Percentiles rank a stretch among this genome's conserved stretches.
Evolutionary conservation across 495 filamentous ascomycete genomes (phyloP).

Genomic region (Parathielavia hyrcaniae): DNA sequence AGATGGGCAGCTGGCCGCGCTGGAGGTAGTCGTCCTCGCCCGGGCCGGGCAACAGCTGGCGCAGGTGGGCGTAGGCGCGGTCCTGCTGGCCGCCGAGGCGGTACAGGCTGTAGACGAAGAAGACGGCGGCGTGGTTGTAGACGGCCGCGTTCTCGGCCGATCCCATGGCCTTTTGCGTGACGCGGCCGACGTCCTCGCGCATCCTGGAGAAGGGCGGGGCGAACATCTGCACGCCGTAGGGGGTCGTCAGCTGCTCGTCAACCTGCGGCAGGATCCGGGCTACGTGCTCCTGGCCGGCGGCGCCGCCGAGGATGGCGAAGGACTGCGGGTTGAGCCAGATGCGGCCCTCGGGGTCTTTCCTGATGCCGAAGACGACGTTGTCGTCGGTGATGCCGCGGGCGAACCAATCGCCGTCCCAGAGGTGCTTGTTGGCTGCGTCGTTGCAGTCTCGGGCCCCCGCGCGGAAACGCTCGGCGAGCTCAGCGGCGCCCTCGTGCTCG

Average conservation of each 20-base stretch:
- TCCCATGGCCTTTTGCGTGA: slow-evolving; percentile 52
- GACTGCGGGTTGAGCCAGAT: slow-evolving; percentile 55
- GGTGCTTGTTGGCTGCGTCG: slow-evolving; percentile 43
- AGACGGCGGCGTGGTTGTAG: slow-evolving; percentile 52
- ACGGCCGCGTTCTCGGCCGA: slow-evolving; percentile 52
- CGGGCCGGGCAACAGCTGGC: slow-evolving; percentile 50
- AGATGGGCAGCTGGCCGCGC: slow-evolving; percentile 51
- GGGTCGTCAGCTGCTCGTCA: slow-evolving; percentile 47
- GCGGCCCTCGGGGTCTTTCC: slow-evolving; percentile 46
- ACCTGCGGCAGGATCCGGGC: slow-evolving; percentile 43
- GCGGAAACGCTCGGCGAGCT: slow-evolving; percentile 40
- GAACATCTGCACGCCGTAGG: slow-evolving; percentile 51
- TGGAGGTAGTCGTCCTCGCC: slow-evolving; percentile 46
- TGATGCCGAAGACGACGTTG: slow-evolving; percentile 45
- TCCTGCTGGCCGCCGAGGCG: slow-evolving; percentile 43
- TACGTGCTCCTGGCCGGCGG: slow-evolving; percentile 40
- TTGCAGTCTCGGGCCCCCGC: slow-evolving; percentile 44
- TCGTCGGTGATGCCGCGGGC: slow-evolving; percentile 54
- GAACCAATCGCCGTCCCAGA: slow-evolving; percentile 54
- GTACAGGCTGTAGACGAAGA: slow-evolving; percentile 50
- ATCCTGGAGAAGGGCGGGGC: slow-evolving; percentile 47
- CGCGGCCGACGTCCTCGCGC: slow-evolving; percentile 54
- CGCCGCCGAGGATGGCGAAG: slow-evolving; percentile 49
- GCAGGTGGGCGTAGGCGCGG: slow-evolving; percentile 44
- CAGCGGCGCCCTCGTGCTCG: slow-evolving; percentile 38